Percentiles rank a stretch among this genome's conserved stretches.
phyloP scores from a whole-genome alignment of 371 early-diverging fungal genomes.

The Rhizopus delemar region DNA sequence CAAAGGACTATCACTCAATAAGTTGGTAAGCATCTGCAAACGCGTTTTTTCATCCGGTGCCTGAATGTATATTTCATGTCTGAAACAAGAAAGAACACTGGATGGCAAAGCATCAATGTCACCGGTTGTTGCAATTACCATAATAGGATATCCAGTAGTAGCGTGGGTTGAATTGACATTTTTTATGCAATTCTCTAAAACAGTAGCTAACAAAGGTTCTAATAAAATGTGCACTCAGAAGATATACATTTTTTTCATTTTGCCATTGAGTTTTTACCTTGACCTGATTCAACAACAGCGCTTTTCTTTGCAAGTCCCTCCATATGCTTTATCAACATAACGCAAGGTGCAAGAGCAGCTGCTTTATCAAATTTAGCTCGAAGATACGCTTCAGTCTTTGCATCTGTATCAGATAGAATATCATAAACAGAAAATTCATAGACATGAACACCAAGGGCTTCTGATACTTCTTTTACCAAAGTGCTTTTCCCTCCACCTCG shows the following conservation, averaged over 20 bases:
- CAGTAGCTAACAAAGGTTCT: constrained; percentile 67
- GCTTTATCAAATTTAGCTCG: constrained; percentile 79
- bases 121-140: constrained; percentile 77
- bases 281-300: constrained; percentile 67
- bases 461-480: constrained; percentile 63
- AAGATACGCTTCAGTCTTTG: constrained; percentile 74
- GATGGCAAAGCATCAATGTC: constrained; percentile 78
- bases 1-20: constrained; percentile 55
- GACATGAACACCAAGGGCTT: constrained; percentile 75
- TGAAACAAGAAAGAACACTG: constrained; percentile 69
- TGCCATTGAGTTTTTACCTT: constrained; percentile 41
- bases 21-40: constrained; percentile 58
- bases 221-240: background rate
- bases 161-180: constrained; percentile 53
- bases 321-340: constrained; percentile 74
- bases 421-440: constrained; percentile 76
- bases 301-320: constrained; percentile 79
- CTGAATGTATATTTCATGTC: constrained; percentile 73
- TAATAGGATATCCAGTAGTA: constrained; percentile 68
- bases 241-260: background rate
- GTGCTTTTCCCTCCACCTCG: constrained; percentile 86
- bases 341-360: constrained; percentile 75
- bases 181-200: constrained; percentile 69
- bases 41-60: constrained; percentile 77
- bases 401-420: constrained; percentile 76